Conservation (phyloP, 805 yeast genomes). For the Pichia manshurica region DNA sequence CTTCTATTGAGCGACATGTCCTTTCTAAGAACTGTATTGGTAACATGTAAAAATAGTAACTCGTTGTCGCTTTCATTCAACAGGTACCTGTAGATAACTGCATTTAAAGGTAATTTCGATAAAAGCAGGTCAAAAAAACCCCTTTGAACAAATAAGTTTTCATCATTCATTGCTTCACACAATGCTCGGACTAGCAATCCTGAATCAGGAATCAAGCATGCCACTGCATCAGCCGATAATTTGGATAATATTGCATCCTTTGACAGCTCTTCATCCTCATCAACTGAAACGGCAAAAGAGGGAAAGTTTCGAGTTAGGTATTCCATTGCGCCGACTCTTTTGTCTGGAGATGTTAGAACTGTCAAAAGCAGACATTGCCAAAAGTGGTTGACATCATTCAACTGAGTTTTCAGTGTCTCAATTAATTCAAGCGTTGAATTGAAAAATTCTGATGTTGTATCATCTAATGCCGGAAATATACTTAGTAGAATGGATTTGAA, state of each 20-base stretch:
- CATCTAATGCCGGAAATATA: conserved; percentile 84
- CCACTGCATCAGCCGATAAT: conserved; percentile 40
- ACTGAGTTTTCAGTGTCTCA: conserved; percentile 49
- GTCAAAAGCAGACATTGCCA: conserved; percentile 81
- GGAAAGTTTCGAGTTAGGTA: conserved; percentile 72
- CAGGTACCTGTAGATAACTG: conserved; percentile 46
- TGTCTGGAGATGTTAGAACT: conserved; percentile 72
- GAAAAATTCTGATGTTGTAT: conserved; percentile 82
- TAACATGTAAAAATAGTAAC: conserved; percentile 54
- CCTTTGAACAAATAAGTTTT: conserved; percentile 70
- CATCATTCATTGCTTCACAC: conserved; percentile 58
- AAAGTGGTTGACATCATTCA: conserved; percentile 66
- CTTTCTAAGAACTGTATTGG: conserved; percentile 63
- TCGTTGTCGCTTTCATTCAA: conserved; percentile 50
- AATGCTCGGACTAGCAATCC: conserved; percentile 75
- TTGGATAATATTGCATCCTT: conserved; percentile 21
- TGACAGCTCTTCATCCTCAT: conserved; percentile 3
- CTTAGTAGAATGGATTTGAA: conserved; percentile 68
- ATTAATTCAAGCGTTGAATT: conserved; percentile 53
- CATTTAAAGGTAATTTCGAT: conserved; percentile 58
- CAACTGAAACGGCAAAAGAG: conserved; percentile 29
- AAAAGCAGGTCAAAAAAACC: conserved; percentile 82
- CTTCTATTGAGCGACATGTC: conserved; percentile 95
- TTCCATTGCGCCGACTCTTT: conserved; percentile 74
- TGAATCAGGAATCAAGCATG: conserved; percentile 68